phyloP scores from a whole-genome alignment of 2,329 filamentous ascomycete genomes.

The Magnaporthiopsis rhizophila region DNA sequence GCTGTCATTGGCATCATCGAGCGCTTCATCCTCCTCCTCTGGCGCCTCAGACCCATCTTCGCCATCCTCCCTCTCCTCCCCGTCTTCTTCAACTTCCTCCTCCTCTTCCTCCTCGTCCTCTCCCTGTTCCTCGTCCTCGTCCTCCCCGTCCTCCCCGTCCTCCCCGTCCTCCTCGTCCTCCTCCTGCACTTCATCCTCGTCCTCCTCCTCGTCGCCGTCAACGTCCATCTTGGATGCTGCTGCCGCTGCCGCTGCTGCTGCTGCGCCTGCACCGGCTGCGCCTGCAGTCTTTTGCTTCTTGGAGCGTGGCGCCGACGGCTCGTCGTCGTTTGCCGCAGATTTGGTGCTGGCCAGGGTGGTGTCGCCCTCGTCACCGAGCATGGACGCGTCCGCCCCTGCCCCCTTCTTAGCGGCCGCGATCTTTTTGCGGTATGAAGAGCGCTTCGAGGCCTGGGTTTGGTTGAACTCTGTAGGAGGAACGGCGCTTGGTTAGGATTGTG shows the following conservation, averaged over 20 bases:
- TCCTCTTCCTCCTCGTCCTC: slow-evolving; percentile 36
- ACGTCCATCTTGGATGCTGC: slow-evolving; percentile 31
- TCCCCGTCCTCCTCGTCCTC: slow-evolving; percentile 27
- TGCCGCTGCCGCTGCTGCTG: slow-evolving; percentile 30
- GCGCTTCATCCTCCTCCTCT: slow-evolving; percentile 48
- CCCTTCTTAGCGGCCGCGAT: slow-evolving; percentile 55
- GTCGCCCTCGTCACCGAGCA: slow-evolving; percentile 18
- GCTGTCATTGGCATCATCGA: slow-evolving; percentile 30
- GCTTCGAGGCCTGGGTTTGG: slow-evolving; percentile 64
- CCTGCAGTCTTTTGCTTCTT: slow-evolving; percentile 26
- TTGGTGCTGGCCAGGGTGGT: slow-evolving; percentile 13
- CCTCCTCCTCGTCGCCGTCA: slow-evolving; percentile 28
- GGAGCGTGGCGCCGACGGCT: slow-evolving; percentile 19
- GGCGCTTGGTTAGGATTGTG: background rate
- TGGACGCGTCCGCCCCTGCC: slow-evolving; percentile 20
- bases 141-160: slow-evolving; percentile 34
- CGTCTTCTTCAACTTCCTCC: slow-evolving; percentile 39
- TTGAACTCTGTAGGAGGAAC: slow-evolving; percentile 52
- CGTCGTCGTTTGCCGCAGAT: slow-evolving; percentile 13
- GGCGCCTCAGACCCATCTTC: slow-evolving; percentile 43
- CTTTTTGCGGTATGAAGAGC: slow-evolving; percentile 63
- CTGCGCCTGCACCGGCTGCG: slow-evolving; percentile 25
- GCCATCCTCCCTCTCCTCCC: slow-evolving; percentile 38
- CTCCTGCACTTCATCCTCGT: slow-evolving; percentile 18
- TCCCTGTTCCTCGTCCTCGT: slow-evolving; percentile 41